Base-by-base conservation (phyloP, 768 basidiomycete species). In the Obba rivulosa region DNA sequence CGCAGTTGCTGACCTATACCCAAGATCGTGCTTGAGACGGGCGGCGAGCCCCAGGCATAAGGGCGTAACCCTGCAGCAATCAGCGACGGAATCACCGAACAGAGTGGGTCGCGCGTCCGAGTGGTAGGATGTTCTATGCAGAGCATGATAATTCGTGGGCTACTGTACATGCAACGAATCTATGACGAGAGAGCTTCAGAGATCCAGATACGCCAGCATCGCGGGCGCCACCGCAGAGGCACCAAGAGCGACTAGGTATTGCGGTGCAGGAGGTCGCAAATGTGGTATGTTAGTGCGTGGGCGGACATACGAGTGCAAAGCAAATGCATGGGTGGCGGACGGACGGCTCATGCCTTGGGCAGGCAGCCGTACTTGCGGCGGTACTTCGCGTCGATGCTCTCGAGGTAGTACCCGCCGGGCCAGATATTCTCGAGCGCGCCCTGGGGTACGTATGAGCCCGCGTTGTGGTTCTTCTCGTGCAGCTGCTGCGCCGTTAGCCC, bases 401-500 rank as follows among this genome's bases (percentile, higher is more conserved):
- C 84, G 56, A 99, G 87, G 78, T 97, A 98, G 74, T 86, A 98
- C 17, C 86, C 75, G 40, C 93, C 93, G 3, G 88, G 85, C 88
- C 91, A 93, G 66, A 99, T 86, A 77, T 96, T 87, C 52, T 93
- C 88, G 50, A 93, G 67, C 20, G 81, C 83, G 40, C 96, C 96
- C 43, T 80, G 75, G 11, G 96, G 96, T 3, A 79, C 78, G 73
- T 89, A 99, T 57, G 81, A 75, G 21, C 76, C 81, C 14, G 90
- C 82, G 59, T 94, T 95, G 77, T 97, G 93, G 77, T 94, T 95
- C 71, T 89, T 85, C 73, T 98, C 95, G 36, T 95, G 90, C 44
- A 97, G 83, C 93, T 94, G 57, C n/a, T n/a, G n/a, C n/a, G n/a
- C n/a, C n/a, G n/a, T n/a, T n/a, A n/a, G n/a, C n/a, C n/a, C n/a